phyloP scores from a whole-genome alignment of 441 rosid genomes.

The Bruguiera hainesii region DNA sequence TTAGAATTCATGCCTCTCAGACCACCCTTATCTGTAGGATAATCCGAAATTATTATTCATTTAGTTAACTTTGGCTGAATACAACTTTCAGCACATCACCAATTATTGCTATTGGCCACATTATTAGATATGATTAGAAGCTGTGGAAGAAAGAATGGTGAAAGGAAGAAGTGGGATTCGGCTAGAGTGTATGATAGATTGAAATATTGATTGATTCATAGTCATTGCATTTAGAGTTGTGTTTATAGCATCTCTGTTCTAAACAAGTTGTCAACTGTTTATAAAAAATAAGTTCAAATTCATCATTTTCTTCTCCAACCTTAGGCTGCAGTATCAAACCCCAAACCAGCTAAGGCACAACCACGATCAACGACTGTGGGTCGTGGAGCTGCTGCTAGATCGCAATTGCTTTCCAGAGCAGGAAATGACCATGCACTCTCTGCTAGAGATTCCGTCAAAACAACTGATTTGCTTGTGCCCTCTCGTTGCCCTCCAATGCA shows the following conservation, averaged over 20 bases:
- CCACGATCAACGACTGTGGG: slow-evolving; percentile 24
- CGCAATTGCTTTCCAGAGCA: slow-evolving; percentile 25
- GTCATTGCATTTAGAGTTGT: neutral
- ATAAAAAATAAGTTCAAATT: slow-evolving; percentile 4
- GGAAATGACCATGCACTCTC: slow-evolving; percentile 18
- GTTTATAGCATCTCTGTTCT: neutral
- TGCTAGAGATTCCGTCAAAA: slow-evolving; percentile 9
- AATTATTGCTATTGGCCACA: no score
- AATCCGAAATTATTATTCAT: neutral
- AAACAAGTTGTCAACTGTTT: neutral
- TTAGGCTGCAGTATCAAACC: slow-evolving; percentile 28
- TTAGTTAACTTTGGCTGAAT: neutral
- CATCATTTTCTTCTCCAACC: neutral
- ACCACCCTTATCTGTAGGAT: neutral
- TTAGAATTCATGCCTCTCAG: neutral
- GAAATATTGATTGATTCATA: no score
- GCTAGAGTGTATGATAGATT: no score
- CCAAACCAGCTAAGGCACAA: slow-evolving; percentile 23
- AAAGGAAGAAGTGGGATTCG: no score
- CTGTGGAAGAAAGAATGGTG: no score
- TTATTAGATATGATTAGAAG: no score
- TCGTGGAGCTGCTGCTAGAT: slow-evolving; percentile 21
- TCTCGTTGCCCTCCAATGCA: slow-evolving; percentile 17
- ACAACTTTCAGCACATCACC: neutral
- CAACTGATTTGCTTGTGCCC: slow-evolving; percentile 15